Percentiles rank a stretch among this genome's conserved stretches.
Conservation (phyloP, 2,329 filamentous ascomycete species). For the Clonostachys rhizophaga region DNA sequence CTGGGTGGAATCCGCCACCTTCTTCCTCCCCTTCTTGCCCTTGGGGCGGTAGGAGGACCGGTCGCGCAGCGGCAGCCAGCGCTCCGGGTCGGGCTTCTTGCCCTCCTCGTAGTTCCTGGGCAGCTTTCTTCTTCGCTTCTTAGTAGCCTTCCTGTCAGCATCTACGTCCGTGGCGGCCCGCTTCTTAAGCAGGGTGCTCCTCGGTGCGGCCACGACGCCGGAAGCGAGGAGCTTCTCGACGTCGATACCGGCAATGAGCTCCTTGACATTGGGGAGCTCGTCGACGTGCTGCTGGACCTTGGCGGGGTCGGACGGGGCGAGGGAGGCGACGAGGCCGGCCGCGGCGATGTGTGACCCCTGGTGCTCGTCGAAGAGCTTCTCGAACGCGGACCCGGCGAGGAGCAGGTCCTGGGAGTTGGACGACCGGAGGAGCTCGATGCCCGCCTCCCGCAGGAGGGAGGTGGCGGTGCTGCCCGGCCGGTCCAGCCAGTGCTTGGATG, state of each 20-base stretch:
- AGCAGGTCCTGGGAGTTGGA: conserved; percentile 62
- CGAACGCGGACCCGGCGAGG: conserved; percentile 75
- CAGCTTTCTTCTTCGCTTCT: conserved; percentile 55
- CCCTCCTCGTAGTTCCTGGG: conserved; percentile 72
- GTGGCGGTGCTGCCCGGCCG: conserved; percentile 40
- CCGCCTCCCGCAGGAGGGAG: conserved; percentile 76
- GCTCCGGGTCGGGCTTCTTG: conserved; percentile 82
- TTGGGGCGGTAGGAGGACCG: conserved; percentile 85
- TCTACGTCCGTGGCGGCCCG: conserved; percentile 32
- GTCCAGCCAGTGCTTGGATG: conserved; percentile 75
- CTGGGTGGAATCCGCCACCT: conserved; percentile 73
- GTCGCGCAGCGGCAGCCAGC: conserved; percentile 89
- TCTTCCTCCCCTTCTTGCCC: conserved; percentile 88
- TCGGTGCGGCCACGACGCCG: conserved; percentile 48
- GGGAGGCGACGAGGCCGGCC: conserved; percentile 82
- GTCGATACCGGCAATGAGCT: conserved; percentile 57
- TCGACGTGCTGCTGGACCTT: conserved; percentile 50
- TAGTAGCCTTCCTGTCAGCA: conserved; percentile 34
- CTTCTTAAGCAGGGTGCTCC: conserved; percentile 40
- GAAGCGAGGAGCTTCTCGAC: conserved; percentile 57
- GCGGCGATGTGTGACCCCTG: conserved; percentile 64
- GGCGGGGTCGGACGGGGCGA: conserved; percentile 56
- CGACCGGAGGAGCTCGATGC: conserved; percentile 76
- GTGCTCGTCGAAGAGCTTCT: conserved; percentile 61
- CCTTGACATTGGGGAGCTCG: conserved; percentile 56